phyloP scores from a whole-genome alignment of 257 asterid species.

The Anisodus acutangulus region DNA sequence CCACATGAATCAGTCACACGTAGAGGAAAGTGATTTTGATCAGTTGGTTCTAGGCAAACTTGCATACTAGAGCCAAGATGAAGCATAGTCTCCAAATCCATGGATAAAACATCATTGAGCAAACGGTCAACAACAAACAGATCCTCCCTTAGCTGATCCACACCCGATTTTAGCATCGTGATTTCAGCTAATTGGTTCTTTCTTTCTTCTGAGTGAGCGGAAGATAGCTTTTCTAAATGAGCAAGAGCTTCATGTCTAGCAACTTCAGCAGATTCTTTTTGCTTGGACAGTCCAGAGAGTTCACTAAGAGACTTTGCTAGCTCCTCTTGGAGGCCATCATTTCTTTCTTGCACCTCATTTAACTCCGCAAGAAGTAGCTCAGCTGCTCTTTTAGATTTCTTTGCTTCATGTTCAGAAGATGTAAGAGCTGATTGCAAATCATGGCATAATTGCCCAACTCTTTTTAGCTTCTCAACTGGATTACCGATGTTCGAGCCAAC shows the following conservation, averaged over 20 bases:
- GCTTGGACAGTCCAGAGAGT: slow-evolving; percentile 69
- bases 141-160: slow-evolving; percentile 59
- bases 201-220: slow-evolving; percentile 66
- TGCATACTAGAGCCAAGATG: slow-evolving; percentile 54
- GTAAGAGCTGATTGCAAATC: slow-evolving; percentile 53
- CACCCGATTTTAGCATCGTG: slow-evolving; percentile 52
- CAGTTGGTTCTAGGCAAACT: slow-evolving; percentile 51
- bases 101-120: slow-evolving; percentile 68
- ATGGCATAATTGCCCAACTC: slow-evolving; percentile 53
- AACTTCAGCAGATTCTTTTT: slow-evolving; percentile 63
- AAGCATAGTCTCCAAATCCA: slow-evolving; percentile 65
- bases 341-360: slow-evolving; percentile 98
- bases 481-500: slow-evolving; percentile 46
- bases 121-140: slow-evolving; percentile 56
- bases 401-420: slow-evolving; percentile 69
- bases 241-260: slow-evolving; percentile 71
- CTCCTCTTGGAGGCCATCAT: slow-evolving; percentile 90
- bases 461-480: slow-evolving; percentile 64
- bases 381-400: slow-evolving; percentile 87
- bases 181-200: slow-evolving; percentile 67
- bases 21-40: slow-evolving; percentile 42
- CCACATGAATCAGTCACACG: slow-evolving; percentile 43
- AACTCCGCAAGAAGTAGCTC: slow-evolving; percentile 90
- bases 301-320: slow-evolving; percentile 57
- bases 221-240: slow-evolving; percentile 62